Conservation (phyloP, 306 rosid genomes). For the Echinosophora koreensis region DNA sequence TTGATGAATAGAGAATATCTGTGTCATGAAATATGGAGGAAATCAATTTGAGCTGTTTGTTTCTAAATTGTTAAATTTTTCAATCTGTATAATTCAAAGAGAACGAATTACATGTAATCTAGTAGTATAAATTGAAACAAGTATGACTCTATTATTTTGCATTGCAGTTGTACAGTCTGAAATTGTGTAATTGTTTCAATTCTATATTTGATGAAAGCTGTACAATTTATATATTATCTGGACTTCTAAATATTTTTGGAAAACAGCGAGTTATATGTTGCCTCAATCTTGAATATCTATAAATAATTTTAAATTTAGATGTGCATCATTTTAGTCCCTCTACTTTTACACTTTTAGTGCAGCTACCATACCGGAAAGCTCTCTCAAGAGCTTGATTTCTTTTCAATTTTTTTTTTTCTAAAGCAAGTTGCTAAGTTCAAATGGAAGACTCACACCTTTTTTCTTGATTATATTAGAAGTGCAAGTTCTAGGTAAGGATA, state of each 20-base stretch:
- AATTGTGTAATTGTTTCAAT: background rate
- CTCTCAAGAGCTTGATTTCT: background rate
- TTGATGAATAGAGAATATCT: conserved; percentile 11
- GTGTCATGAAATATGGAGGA: background rate
- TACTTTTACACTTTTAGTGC: background rate
- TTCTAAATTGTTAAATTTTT: background rate
- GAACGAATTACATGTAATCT: background rate
- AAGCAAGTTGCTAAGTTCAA: background rate
- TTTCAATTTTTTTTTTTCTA: background rate
- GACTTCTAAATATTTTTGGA: background rate
- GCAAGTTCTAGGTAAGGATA: background rate
- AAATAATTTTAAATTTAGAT: background rate
- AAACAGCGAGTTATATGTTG: background rate
- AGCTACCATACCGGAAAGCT: background rate
- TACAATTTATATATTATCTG: background rate
- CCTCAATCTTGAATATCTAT: conserved; percentile 6
- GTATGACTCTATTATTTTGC: background rate
- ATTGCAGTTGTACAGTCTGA: background rate
- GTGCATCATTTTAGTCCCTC: background rate
- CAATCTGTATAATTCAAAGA: conserved; percentile 1
- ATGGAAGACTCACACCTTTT: background rate
- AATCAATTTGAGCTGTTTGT: conserved; percentile 5
- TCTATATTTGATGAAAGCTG: conserved; percentile 11
- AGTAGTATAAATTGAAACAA: background rate
- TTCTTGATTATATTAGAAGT: background rate